These are phyloP conservation scores for Choanephora cucurbitarum DNA, from an alignment of 371 early-diverging fungal genomes.

Conservation along the genomic window DNA sequence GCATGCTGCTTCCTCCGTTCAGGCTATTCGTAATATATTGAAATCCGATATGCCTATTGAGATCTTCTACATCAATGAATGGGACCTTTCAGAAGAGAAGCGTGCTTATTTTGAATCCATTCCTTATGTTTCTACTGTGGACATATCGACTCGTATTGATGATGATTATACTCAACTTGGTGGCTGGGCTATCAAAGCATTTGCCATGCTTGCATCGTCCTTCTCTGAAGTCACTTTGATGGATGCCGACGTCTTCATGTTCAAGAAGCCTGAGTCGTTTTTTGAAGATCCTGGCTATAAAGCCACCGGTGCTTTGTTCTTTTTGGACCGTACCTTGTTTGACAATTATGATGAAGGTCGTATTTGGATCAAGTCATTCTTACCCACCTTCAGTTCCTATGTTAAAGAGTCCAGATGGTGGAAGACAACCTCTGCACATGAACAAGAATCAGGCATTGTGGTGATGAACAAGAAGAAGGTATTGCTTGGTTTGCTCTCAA, in stretches of 20 bases:
- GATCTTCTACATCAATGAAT: conserved; percentile 62
- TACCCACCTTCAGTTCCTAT: conserved; percentile 47
- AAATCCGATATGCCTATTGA: conserved; percentile 70
- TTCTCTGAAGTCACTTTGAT: conserved; percentile 69
- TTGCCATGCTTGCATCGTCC: conserved; percentile 63
- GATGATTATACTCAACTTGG: conserved; percentile 48
- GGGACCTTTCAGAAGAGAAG: conserved; percentile 51
- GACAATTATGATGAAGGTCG: conserved; percentile 35
- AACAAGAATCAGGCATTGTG: conserved; percentile 68
- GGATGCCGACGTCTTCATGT: conserved; percentile 76
- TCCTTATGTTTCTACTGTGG: conserved; percentile 47
- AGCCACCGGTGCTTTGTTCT: conserved; percentile 63
- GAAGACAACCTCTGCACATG: conserved; percentile 48
- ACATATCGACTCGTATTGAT: conserved; percentile 53
- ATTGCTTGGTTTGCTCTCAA: conserved; percentile 55
- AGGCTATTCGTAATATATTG: conserved; percentile 55
- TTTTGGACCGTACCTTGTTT: conserved; percentile 63
- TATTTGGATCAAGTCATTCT: conserved; percentile 48
- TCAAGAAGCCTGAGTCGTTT: conserved; percentile 61
- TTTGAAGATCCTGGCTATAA: conserved; percentile 60
- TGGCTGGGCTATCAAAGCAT: conserved; percentile 70
- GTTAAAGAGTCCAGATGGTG: conserved; percentile 50
- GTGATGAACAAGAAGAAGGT: conserved; percentile 59
- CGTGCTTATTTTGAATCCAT: conserved; percentile 41
- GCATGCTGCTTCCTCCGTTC: conserved; percentile 57